These are phyloP conservation scores for Aspergillus persii DNA, from an alignment of 2,329 filamentous ascomycete genomes.

Conservation along the genomic window DNA sequence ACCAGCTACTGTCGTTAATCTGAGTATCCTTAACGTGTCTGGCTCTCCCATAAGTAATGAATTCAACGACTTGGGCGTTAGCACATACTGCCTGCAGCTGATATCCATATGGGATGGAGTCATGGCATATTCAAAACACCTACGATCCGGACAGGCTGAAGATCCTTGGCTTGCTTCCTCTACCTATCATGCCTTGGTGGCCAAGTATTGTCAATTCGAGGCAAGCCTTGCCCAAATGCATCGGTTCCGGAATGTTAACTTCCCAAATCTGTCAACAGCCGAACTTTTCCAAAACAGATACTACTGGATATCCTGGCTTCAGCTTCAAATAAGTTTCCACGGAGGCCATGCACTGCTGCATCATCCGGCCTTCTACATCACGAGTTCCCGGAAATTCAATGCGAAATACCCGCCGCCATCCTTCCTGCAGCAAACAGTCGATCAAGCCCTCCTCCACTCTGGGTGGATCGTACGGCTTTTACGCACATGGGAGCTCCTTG, in stretches of 20 bases:
- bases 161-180: constrained; percentile 7
- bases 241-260: constrained; percentile 3
- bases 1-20: neutral
- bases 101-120: constrained; percentile 4
- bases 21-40: neutral
- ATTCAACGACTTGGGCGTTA: constrained; percentile 4
- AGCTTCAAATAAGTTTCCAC: constrained; percentile 4
- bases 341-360: constrained; percentile 1
- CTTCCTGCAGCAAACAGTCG: constrained; percentile 9
- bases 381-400: neutral
- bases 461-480: constrained; percentile 7
- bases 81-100: constrained; percentile 2
- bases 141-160: neutral
- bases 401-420: neutral
- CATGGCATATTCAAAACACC: neutral
- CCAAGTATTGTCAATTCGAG: constrained; percentile 3
- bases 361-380: constrained; percentile 8
- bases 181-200: neutral
- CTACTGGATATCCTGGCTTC: constrained; percentile 8
- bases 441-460: constrained; percentile 7
- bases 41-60: neutral
- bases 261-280: neutral
- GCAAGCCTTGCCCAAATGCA: constrained; percentile 1
- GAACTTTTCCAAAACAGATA: neutral
- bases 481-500: neutral